A percentile compares a stretch with the other conserved stretches of the same genome.
phyloP scores from a whole-genome alignment of 768 basidiomycete genomes.

The Pholiota microspora region DNA sequence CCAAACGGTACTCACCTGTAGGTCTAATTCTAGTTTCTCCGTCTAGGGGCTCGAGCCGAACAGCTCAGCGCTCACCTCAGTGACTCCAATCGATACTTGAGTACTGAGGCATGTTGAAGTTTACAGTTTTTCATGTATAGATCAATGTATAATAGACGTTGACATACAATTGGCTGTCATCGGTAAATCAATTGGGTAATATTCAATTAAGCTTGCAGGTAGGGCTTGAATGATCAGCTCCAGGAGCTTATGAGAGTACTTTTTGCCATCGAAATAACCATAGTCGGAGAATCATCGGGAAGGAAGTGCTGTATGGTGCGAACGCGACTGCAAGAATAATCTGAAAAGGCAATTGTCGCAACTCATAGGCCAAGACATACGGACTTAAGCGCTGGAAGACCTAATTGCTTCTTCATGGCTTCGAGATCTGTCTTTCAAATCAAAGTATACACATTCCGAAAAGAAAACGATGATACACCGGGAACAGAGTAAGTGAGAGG shows the following conservation, averaged over 20 bases:
- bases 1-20: conserved; percentile 10
- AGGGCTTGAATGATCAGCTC: conserved; percentile 18
- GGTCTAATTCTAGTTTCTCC: conserved; percentile 3
- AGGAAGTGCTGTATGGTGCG: neutral
- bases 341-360: neutral
- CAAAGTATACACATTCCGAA: conserved; percentile 9
- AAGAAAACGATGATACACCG: conserved; percentile 7
- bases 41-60: neutral
- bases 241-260: conserved; percentile 8
- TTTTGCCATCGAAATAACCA: neutral
- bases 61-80: too few species aligned
- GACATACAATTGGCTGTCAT: neutral
- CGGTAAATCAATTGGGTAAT: conserved; percentile 25
- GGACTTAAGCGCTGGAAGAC: conserved; percentile 25
- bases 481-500: neutral
- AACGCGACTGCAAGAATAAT: neutral
- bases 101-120: too few species aligned
- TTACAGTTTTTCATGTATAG: too few species aligned
- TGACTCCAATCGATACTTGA: too few species aligned
- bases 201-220: conserved; percentile 30
- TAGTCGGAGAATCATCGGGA: neutral
- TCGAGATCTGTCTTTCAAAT: conserved; percentile 12
- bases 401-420: conserved; percentile 28
- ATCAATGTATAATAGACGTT: neutral
- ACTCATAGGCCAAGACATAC: conserved; percentile 18